phyloP scores from a whole-genome alignment of 345 rosid species.

The Rhodamnia argentea region DNA sequence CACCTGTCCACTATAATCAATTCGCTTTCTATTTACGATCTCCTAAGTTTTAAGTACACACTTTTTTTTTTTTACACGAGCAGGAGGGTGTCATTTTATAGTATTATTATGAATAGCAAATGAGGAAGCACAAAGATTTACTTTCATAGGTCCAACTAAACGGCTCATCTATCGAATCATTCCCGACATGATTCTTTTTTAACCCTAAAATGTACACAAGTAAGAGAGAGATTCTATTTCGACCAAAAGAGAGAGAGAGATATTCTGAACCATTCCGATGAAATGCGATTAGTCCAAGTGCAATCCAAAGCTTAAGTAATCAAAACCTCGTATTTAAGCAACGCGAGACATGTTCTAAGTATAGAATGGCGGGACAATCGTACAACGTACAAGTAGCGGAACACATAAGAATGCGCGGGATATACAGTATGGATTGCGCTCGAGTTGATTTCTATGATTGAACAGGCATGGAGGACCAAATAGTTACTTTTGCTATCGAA shows the following conservation, averaged over 20 bases:
- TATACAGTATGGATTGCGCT: background rate
- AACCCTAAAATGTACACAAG: background rate
- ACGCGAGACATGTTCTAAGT: background rate
- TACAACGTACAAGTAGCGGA: background rate
- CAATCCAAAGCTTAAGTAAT: background rate
- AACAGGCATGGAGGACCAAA: background rate
- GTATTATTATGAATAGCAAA: background rate
- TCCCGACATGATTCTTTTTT: background rate
- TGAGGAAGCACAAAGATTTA: background rate
- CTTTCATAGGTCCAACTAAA: background rate
- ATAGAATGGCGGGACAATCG: background rate
- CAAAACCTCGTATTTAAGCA: background rate
- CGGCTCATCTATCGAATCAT: background rate
- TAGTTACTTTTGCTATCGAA: background rate
- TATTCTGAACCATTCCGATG: background rate
- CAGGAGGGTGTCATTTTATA: background rate
- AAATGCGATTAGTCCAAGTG: background rate
- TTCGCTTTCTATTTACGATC: background rate
- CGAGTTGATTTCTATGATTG: background rate
- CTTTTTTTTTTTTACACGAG: background rate
- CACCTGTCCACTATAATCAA: background rate
- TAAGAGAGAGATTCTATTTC: background rate
- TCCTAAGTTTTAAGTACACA: background rate
- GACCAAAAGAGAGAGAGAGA: background rate
- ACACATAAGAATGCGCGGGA: background rate